phyloP scores from a whole-genome alignment of 768 basidiomycete genomes.

The Hemileccinum rubropunctum region DNA sequence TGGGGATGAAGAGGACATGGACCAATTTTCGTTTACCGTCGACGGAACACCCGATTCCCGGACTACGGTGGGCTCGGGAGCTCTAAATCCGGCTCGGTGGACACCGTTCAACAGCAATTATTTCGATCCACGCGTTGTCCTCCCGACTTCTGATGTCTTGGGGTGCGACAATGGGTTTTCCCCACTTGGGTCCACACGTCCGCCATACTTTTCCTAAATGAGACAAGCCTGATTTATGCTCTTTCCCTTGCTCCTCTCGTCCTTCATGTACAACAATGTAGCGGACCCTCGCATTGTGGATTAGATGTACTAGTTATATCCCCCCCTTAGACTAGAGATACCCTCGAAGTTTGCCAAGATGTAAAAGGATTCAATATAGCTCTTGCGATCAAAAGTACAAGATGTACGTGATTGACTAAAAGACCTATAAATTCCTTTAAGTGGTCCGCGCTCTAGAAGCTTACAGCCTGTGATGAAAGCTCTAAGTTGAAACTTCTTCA shows the following conservation, averaged over 20 bases:
- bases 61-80: slow-evolving; percentile 12
- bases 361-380: background rate
- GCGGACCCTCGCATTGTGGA: slow-evolving; percentile 14
- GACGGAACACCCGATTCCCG: slow-evolving; percentile 14
- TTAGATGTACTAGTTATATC: slow-evolving; percentile 19
- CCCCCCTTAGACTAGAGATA: slow-evolving; percentile 19
- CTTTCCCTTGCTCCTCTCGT: too few species aligned
- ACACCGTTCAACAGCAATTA: slow-evolving; percentile 32
- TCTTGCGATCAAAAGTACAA: background rate
- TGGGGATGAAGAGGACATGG: slow-evolving; percentile 44
- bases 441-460: background rate
- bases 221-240: background rate
- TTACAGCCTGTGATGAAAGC: background rate
- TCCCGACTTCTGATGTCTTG: slow-evolving; percentile 31
- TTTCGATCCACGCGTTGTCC: slow-evolving; percentile 29
- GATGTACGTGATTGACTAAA: slow-evolving; percentile 16
- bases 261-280: slow-evolving; percentile 6
- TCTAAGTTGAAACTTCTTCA: background rate
- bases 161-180: slow-evolving; percentile 39
- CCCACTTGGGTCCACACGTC: slow-evolving; percentile 46
- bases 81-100: slow-evolving; percentile 16
- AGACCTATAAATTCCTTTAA: background rate
- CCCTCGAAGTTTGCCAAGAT: slow-evolving; percentile 7
- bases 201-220: slow-evolving; percentile 29
- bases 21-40: slow-evolving; percentile 49